Base-by-base conservation (phyloP, 2,329 filamentous ascomycete genomes). In the Thielaviopsis ethacetica region DNA sequence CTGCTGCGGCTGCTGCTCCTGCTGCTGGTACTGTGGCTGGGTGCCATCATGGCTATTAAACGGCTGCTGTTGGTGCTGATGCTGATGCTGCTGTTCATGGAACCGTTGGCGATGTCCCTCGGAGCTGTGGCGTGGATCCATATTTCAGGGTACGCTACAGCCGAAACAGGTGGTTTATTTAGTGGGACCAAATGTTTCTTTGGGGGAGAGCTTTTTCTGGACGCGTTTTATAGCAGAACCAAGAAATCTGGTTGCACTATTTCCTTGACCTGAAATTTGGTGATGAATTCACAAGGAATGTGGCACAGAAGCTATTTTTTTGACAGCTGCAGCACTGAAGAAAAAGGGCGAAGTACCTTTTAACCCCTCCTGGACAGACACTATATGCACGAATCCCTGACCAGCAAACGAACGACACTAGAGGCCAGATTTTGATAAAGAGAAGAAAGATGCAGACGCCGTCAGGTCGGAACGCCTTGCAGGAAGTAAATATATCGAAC, bases 101-200 rank as follows among this genome's bases (percentile, higher is more conserved):
- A 49, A 57, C 17, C 27, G 59, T 19, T 56, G 55, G 38, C 54
- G 59, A 41, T 53, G 38, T n/a, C 51, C 50, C 24, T 54, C 53
- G 44, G 52, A 22, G 17, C 19, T 47, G 38, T 50, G 55, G 38
- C 38, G 22, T 30, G 54, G 59, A 17, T 60, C 59, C 59, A 60
- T 60, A 50, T 57, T 60, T 54, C 13, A 56, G 51, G 41, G 24
- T 60, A 27, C 49, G 24, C 54, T 50, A 19, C n/a, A 47, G 17
- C 9, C 2, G n/a, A 6, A 19, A 19, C 41, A 6, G 9, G 17
- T 6, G 41, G 41, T 47, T 19, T 47, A n/a, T 19, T 47, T 47
- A 47, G 41, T 47, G 41, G n/a, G 17, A 3, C 41, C 13, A 47
- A 9, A 27, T 27, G 26, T 27, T 27, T 27, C 9, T 9, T 27